These are phyloP conservation scores for Saccharum spontaneum DNA, from an alignment of 176 grass and related monocot genomes.

Conservation along the genomic window DNA sequence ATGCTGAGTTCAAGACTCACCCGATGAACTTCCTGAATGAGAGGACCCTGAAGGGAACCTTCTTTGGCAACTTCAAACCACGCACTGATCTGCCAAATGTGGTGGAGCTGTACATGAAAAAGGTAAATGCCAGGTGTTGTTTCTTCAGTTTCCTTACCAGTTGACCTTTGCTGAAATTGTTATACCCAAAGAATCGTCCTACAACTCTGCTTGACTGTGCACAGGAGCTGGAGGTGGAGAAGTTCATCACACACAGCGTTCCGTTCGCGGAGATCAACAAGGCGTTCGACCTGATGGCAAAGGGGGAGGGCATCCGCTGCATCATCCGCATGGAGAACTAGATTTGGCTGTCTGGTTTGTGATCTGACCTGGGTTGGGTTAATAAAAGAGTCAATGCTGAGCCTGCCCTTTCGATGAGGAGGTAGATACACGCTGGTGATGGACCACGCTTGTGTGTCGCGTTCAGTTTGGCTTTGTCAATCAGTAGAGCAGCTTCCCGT, in stretches of 20 bases:
- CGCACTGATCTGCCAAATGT: conserved; percentile 73
- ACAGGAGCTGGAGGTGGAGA: conserved; percentile 83
- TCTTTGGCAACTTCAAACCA: conserved; percentile 88
- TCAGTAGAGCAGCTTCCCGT: background rate
- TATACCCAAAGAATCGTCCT: background rate
- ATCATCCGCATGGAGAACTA: conserved; percentile 81
- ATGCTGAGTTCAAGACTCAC: conserved; percentile 77
- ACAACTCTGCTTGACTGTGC: background rate
- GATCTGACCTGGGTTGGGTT: background rate
- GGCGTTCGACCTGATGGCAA: conserved; percentile 77
- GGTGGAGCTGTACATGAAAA: conserved; percentile 77
- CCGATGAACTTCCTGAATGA: conserved; percentile 81
- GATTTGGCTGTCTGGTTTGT: background rate
- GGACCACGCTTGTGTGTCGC: background rate
- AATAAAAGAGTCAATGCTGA: conserved; percentile 19
- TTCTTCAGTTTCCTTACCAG: background rate
- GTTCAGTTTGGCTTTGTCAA: background rate
- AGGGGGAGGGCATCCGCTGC: conserved; percentile 72
- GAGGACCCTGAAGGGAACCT: conserved; percentile 92
- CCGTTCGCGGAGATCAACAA: conserved; percentile 79
- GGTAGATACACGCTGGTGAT: background rate
- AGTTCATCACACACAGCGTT: conserved; percentile 82
- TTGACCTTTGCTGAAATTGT: background rate
- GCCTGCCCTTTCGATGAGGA: background rate
- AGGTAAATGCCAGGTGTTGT: conserved; percentile 1